Base-by-base conservation (phyloP, 768 basidiomycete species). In the Trametes meyenii region DNA sequence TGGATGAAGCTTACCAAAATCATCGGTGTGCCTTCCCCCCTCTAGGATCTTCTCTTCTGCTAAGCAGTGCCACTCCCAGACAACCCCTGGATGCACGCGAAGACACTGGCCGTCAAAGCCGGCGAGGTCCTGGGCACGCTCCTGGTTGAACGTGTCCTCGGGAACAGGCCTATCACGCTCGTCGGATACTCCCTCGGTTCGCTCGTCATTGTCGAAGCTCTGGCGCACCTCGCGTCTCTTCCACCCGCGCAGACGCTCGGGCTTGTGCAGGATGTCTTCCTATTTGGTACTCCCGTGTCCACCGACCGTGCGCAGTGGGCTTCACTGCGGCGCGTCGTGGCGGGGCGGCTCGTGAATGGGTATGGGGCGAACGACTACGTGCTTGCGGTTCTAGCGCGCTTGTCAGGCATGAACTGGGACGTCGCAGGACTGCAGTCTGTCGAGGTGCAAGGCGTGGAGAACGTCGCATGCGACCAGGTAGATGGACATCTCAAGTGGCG, bases 71-170 rank as follows among this genome's bases (percentile, higher is more conserved):
- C 35, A 16, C 40, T 50, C 40, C 10, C 43, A 84, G 84, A 85
- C 71, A 85, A 85, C 68, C 83, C 84, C 2, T 85, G 83, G 83
- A 81, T 81, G 79, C 83, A 82, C 66, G 76, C 83, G 12, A 78
- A 75, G 61, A 77, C 81, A n/a, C 75, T 80, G 16, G 82, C 83
- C 1, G 63, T 76, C 55, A 85, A 85, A 66, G 76, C 83, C 19
- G 85, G 84, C 14, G 78, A 75, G 13, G 83, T 86, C 17, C 71
- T 86, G 43, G 84, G 80, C 21, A 80, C 79, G 35, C 75, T 84
- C 21, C 74, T 85, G 17, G 73, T 74, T 7, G 74, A 82, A 53
- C 78, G 79, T 39, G 80, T 79, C 12, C 81, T 85, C 59, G 84
- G 84, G 26, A 80, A 75, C 60, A 78, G 84, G 12, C 85, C 85